A percentile compares a stretch with the other conserved stretches of the same genome.
phyloP scores from a whole-genome alignment of 2,329 filamentous ascomycete genomes.

The Penicillium sp. region DNA sequence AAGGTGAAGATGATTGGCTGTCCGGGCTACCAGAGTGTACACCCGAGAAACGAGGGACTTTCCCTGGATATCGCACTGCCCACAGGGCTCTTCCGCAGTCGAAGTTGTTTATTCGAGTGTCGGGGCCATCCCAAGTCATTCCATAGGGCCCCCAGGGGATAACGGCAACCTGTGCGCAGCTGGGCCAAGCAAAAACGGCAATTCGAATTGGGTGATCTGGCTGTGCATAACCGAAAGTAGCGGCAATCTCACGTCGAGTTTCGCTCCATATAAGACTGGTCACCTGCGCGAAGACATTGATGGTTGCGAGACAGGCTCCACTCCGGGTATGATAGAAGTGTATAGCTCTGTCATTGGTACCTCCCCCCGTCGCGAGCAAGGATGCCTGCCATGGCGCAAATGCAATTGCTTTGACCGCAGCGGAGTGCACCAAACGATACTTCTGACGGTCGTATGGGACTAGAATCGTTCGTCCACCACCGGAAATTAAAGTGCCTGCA shows the following conservation, averaged over 20 bases:
- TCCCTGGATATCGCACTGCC: constrained; percentile 79
- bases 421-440: constrained; percentile 74
- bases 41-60: constrained; percentile 44
- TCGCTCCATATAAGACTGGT: constrained; percentile 89
- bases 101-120: constrained; percentile 22
- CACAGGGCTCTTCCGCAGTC: constrained; percentile 64
- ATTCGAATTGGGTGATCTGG: constrained; percentile 87
- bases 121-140: constrained; percentile 28
- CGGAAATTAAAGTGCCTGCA: constrained; percentile 30
- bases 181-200: constrained; percentile 92
- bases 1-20: constrained; percentile 10
- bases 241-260: constrained; percentile 80
- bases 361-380: constrained; percentile 85
- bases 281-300: constrained; percentile 89
- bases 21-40: constrained; percentile 7
- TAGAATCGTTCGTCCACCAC: constrained; percentile 43
- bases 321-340: constrained; percentile 90
- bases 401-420: constrained; percentile 93
- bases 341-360: constrained; percentile 90
- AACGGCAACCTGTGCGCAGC: constrained; percentile 78
- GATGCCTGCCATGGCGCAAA: constrained; percentile 93
- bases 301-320: constrained; percentile 80
- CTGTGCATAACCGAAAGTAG: constrained; percentile 90
- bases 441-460: constrained; percentile 59
- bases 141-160: constrained; percentile 73